These are phyloP conservation scores for Desmodesmus armatus DNA, from an alignment of 139 green algal species.

Conservation along the genomic window DNA sequence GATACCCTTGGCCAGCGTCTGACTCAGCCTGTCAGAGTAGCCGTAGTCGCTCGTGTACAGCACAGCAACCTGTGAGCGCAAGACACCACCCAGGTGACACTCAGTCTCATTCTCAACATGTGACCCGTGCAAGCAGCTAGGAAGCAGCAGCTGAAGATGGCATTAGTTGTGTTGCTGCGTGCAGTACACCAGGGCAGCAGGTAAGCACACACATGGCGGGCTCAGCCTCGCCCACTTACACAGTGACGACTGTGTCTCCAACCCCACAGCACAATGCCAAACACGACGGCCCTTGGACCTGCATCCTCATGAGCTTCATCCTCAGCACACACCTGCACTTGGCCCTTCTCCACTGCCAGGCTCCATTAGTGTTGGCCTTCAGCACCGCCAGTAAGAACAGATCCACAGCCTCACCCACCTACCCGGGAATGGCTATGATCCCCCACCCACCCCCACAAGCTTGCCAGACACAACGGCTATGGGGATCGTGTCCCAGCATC, in stretches of 20 bases:
- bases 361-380: too few relatives aligned
- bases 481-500: too few relatives aligned
- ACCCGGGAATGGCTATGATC: too few relatives aligned
- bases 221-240: background rate
- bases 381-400: background rate
- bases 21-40: constrained; percentile 90
- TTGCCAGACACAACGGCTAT: too few relatives aligned
- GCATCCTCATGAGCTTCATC: too few relatives aligned
- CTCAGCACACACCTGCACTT: too few relatives aligned
- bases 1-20: constrained; percentile 94
- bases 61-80: constrained; percentile 75
- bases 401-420: background rate
- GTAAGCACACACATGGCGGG: background rate
- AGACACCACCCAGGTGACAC: background rate
- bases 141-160: background rate
- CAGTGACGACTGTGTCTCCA: background rate
- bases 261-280: too few relatives aligned
- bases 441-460: too few relatives aligned
- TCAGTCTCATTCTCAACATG: background rate
- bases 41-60: constrained; percentile 96
- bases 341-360: background rate
- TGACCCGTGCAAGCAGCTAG: background rate
- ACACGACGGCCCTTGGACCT: too few relatives aligned
- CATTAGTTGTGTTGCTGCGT: background rate
- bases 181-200: too few relatives aligned